Base-by-base conservation (phyloP, 139 green algal genomes). In the Yamagishiella unicocca region DNA sequence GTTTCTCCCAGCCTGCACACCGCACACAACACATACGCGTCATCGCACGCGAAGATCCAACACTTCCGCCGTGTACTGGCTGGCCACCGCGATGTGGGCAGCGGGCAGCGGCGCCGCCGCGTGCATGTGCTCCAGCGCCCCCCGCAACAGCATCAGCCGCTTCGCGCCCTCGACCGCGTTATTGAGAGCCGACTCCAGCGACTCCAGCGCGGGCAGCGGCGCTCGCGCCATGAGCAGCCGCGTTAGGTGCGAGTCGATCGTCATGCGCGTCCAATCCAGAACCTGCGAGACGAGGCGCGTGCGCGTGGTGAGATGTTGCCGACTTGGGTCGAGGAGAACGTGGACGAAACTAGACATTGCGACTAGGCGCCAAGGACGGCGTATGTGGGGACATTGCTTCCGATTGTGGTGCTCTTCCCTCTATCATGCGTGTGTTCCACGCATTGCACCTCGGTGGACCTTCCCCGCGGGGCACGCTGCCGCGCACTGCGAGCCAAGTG, bases 41-140 rank as follows among this genome's bases (percentile, higher is more conserved):
- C 31, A 86, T 37, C 80, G 80, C 80, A 86, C 80, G 4, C 89
- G 66, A 54, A 94, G 84, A 71, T 94, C 91, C 10, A 94, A 58
- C 58, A 94, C 67, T 80, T 94, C 89, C 14, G 92, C 88, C 22
- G 89, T 93, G 84, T 94, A 94, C 54, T 88, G 79, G 4, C 87
- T 91, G 29, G 87, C 89, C 1, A 90, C 85, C 25, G 91, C 91
- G n/a, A 90, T 74, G 68, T 92, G 89, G 31, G 82, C 85, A 8
- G 54, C 61, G 8, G 91, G 91, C 75, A 94, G 67, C 19, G 89
- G 75, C 31, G 83, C 89, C 7, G 50, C 74, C 37, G 67, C 35
- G 1, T 82, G 74, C 46, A 93, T 37, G 62, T 93, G 85, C 40
- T 94, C 91, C 29, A 87, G 77, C 17, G 83, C 81, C 7, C 91